Base-by-base conservation (phyloP, 75 land plant species). In the Larix kaempferi region DNA sequence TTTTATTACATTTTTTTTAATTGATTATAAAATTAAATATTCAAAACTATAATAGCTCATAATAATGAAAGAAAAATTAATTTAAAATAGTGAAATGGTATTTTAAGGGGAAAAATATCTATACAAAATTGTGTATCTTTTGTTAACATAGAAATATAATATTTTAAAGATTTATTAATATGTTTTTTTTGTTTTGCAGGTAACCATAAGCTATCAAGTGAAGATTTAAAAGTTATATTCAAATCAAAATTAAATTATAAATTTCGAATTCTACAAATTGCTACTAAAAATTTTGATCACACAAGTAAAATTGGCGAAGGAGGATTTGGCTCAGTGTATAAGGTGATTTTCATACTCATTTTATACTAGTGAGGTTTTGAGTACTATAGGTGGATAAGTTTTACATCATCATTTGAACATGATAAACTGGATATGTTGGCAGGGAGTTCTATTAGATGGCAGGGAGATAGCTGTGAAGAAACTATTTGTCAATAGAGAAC, bases 261-360 rank as follows among this genome's bases (percentile, higher is more conserved):
- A 73, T 84, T 80, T 55, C 63, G 74, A 8, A 76, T 63, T 2
- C 44, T 84, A 55, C 77, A 58, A 56, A 64, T 56, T 44, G 83
- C 86, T 1, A 81, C 83, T 14, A 76, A 74, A 16, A 67, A 82
- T 65, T 86, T 86, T 59, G 49, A 77, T 44, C 21, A 23, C 4
- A 39, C 65, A 57, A 86, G 82, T 61, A 82, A 82, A 22, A 67
- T 86, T 52, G 87, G 87, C 16, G 78, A 86, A 66, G 87, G 87
- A 21, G 69, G 81, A 15, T 76, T 74, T 72, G 87, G 87, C 16
- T 57, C 78, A 16, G 87, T 86, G 16, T 86, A 79, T 72, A 86
- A 82, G 84, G 87, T 82, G 72, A n/a, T 22, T 23, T 10, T 27
- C n/a, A 55, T 55, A 16, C 10, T 16, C 14, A 21, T 75, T 75